These are phyloP conservation scores for Stylosanthes scabra DNA, from an alignment of 331 rosid genomes.

Conservation along the genomic window DNA sequence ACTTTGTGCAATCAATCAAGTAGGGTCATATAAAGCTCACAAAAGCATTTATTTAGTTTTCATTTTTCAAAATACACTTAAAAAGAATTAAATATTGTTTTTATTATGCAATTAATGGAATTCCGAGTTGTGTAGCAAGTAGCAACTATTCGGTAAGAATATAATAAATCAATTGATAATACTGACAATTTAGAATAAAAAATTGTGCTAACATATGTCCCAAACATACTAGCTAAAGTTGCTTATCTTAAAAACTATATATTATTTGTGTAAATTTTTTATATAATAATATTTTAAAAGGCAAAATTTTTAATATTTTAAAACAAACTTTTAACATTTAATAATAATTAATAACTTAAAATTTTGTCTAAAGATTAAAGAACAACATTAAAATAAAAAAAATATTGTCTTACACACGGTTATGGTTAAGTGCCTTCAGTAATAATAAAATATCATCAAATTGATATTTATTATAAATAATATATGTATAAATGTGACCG, in stretches of 20 bases:
- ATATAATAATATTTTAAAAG: too few species aligned
- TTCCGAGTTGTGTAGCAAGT: not conserved
- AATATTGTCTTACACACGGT: not conserved
- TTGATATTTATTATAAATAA: not conserved
- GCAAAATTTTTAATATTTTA: too few species aligned
- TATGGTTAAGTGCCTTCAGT: not conserved
- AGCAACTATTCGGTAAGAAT: not conserved
- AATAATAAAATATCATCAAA: not conserved
- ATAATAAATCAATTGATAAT: too few species aligned
- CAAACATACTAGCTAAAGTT: too few species aligned
- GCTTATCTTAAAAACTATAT: too few species aligned
- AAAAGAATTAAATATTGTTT: not conserved
- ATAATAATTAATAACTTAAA: too few species aligned
- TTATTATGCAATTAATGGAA: not conserved
- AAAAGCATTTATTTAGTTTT: not conserved
- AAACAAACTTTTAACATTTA: too few species aligned
- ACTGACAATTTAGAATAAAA: too few species aligned
- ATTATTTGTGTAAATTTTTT: too few species aligned
- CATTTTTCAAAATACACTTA: too few species aligned
- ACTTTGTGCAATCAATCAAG: not conserved
- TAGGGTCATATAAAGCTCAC: not conserved
- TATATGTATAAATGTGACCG: not conserved
- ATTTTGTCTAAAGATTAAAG: too few species aligned
- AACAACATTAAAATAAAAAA: not conserved
- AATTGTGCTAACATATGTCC: too few species aligned